These are phyloP conservation scores for Cercospora sp. DNA, from an alignment of 2,329 filamentous ascomycete genomes.

Conservation along the genomic window DNA sequence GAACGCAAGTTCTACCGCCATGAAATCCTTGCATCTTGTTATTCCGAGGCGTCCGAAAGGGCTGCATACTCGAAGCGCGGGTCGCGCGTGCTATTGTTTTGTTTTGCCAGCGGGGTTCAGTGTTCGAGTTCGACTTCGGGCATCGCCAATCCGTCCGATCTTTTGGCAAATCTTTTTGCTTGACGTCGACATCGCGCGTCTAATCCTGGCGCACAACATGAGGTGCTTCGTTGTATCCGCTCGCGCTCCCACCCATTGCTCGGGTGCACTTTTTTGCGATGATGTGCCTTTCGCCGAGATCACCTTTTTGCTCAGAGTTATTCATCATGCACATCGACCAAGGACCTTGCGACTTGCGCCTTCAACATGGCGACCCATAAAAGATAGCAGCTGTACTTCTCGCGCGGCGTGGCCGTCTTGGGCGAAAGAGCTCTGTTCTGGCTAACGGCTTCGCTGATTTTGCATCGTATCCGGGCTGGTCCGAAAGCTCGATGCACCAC, in stretches of 20 bases:
- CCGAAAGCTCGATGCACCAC: not conserved
- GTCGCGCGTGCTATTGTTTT: constrained; percentile 7
- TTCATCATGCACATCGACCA: not conserved
- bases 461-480: not conserved
- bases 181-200: not conserved
- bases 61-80: constrained; percentile 5
- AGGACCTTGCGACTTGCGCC: not conserved
- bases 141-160: not conserved
- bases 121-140: not conserved
- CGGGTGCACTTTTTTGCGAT: not conserved
- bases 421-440: not conserved
- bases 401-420: not conserved
- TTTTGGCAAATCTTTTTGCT: not conserved
- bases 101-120: not conserved
- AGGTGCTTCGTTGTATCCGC: not conserved
- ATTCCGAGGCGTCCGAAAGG: constrained; percentile 1
- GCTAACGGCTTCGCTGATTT: not conserved
- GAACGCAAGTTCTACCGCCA: constrained; percentile 1
- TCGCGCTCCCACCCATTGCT: not conserved
- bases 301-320: not conserved
- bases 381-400: too few relatives aligned
- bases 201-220: not conserved
- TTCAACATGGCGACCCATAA: not conserved
- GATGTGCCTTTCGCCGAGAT: not conserved
- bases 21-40: constrained; percentile 5